Percentiles rank a stretch among this genome's conserved stretches.
phyloP scores from a whole-genome alignment of 345 rosid species.

The Excoecaria cochinchinensis region DNA sequence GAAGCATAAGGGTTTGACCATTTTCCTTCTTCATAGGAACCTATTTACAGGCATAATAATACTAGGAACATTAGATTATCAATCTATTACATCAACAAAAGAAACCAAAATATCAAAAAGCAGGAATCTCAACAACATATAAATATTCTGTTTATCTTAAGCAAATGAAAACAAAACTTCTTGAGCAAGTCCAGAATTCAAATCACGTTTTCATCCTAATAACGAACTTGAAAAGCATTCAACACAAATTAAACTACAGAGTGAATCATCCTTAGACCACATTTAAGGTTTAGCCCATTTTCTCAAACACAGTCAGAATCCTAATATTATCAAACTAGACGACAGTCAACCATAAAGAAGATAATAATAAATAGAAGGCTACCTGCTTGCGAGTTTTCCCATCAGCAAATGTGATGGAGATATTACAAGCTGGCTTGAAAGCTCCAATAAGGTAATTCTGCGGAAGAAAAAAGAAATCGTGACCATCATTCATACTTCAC shows the following conservation, averaged over 20 bases:
- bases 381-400: constrained; percentile 90
- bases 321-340: not conserved
- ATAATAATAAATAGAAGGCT: not conserved
- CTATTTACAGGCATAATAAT: constrained; percentile 30
- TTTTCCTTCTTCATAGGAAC: constrained; percentile 92
- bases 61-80: not conserved
- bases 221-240: not conserved
- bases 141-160: not conserved
- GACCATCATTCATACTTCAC: not conserved
- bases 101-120: not conserved
- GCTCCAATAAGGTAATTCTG: constrained; percentile 96
- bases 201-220: not conserved
- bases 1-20: constrained; percentile 77
- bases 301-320: not conserved
- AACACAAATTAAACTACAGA: not conserved
- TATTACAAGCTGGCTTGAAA: constrained; percentile 85
- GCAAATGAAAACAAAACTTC: not conserved
- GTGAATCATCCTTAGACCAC: not conserved
- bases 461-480: not conserved
- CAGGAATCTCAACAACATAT: not conserved
- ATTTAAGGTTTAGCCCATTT: no score
- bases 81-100: not conserved
- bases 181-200: not conserved
- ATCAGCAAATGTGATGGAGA: constrained; percentile 69
- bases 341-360: not conserved